These are phyloP conservation scores for Lentinula detonsa DNA, from an alignment of 768 basidiomycete genomes.

Conservation along the genomic window DNA sequence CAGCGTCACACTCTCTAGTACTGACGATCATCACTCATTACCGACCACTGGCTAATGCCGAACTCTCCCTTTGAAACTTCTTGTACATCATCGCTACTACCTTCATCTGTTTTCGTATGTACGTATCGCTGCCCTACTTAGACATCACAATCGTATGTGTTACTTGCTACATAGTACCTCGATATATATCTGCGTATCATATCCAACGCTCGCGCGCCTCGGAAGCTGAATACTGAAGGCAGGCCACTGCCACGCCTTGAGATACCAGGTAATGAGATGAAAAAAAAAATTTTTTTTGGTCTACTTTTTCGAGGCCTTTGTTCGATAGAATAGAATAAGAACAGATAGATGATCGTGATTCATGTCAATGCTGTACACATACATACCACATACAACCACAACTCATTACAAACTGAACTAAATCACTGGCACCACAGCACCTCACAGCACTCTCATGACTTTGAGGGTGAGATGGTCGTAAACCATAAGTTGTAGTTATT, in stretches of 20 bases:
- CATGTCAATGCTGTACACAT: no score
- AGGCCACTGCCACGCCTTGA: no score
- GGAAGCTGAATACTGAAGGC: no score
- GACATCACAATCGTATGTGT: background rate
- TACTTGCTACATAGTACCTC: background rate
- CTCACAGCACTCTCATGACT: background rate
- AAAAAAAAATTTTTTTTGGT: no score
- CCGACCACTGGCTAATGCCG: background rate
- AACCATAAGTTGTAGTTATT: background rate
- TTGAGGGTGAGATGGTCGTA: background rate
- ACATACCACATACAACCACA: no score
- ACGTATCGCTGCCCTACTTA: background rate
- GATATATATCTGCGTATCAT: background rate
- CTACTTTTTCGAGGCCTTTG: no score
- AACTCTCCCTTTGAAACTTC: background rate
- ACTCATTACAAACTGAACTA: background rate
- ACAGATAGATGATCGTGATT: no score
- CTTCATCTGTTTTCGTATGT: background rate
- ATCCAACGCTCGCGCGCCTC: background rate
- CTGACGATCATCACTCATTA: background rate
- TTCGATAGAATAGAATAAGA: no score
- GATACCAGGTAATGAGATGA: no score
- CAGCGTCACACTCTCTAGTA: background rate
- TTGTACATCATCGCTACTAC: background rate
- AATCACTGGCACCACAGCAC: no score